A percentile compares a stretch with the other conserved stretches of the same genome.
Conservation (phyloP, 1,284 basidiomycete species). For the Ustilago curta region DNA sequence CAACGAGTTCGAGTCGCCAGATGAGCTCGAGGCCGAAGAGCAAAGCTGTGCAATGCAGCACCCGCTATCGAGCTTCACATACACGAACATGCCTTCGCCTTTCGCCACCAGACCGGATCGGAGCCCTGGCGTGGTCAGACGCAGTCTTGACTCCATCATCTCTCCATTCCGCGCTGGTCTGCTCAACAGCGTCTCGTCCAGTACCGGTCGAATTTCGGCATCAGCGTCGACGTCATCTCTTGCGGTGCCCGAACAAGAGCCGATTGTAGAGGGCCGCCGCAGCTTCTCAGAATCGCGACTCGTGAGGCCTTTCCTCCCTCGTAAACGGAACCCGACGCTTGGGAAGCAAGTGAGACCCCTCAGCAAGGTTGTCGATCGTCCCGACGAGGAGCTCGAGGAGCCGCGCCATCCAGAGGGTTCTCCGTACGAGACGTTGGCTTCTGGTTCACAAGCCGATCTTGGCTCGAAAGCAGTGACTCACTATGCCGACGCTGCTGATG, state of each 20-base stretch:
- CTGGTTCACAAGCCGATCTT: not conserved
- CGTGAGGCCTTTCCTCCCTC: conserved; percentile 34
- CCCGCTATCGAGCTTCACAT: conserved; percentile 1
- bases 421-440: not conserved
- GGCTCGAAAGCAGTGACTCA: not conserved
- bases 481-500: not conserved
- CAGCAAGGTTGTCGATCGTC: conserved; percentile 36
- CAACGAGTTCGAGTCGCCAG: conserved; percentile 43
- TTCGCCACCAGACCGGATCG: not conserved
- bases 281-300: conserved; percentile 52
- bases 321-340: conserved; percentile 15
- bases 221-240: conserved; percentile 3
- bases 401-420: not conserved
- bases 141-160: conserved; percentile 47
- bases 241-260: conserved; percentile 3
- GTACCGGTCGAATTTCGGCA: not conserved
- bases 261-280: conserved; percentile 24
- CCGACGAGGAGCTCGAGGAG: conserved; percentile 29
- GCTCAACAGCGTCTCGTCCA: conserved; percentile 14
- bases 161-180: conserved; percentile 47
- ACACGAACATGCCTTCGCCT: not conserved
- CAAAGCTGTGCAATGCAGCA: not conserved
- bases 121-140: conserved; percentile 36
- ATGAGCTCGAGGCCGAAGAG: conserved; percentile 21
- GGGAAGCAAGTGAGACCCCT: conserved; percentile 24